A percentile compares a stretch with the other conserved stretches of the same genome.
phyloP scores from a whole-genome alignment of 306 rosid species.

The Trifolium fragiferum region DNA sequence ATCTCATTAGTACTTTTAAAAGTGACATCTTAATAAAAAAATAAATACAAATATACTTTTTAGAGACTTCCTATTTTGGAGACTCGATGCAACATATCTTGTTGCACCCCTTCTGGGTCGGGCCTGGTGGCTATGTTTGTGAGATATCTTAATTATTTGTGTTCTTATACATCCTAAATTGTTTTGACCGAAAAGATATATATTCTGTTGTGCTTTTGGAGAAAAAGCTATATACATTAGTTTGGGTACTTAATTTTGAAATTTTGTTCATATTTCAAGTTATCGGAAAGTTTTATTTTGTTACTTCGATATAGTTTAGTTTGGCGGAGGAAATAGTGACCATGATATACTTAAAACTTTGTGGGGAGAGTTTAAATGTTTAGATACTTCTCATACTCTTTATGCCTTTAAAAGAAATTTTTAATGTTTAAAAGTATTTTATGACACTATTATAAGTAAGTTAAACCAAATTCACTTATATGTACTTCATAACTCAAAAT shows the following conservation, averaged over 20 bases:
- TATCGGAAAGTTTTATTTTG: conserved; percentile 35
- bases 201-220: conserved; percentile 53
- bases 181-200: conserved; percentile 55
- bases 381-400: no score
- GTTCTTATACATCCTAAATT: conserved; percentile 67
- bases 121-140: conserved; percentile 45
- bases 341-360: conserved; percentile 19
- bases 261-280: conserved; percentile 50
- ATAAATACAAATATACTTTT: no score
- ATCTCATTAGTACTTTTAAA: no score
- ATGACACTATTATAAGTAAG: no score
- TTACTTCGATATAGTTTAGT: conserved; percentile 27
- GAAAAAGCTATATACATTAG: conserved; percentile 46
- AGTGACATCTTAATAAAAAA: no score
- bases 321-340: conserved; percentile 19
- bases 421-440: no score
- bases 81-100: no score
- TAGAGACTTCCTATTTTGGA: no score
- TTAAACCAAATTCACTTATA: no score
- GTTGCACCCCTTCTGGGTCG: no score
- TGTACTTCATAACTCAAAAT: no score
- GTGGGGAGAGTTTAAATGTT: conserved; percentile 21
- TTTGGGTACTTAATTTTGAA: conserved; percentile 54
- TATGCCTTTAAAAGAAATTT: no score
- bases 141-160: conserved; percentile 53